phyloP scores from a whole-genome alignment of 129 eudicot species.

The Glebionis coronaria region DNA sequence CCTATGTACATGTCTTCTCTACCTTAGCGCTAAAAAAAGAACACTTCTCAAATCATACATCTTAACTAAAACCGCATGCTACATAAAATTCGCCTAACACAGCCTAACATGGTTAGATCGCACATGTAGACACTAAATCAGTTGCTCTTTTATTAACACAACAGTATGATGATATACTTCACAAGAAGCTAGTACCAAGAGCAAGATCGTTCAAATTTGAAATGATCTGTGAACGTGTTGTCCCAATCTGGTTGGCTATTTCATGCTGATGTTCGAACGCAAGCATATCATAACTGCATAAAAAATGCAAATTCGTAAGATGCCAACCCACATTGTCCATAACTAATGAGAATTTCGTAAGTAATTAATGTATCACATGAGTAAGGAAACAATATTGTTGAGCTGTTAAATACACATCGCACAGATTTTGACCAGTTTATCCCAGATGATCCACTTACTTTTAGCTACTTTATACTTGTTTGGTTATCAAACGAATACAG shows the following conservation, averaged over 20 bases:
- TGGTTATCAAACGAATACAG: no score
- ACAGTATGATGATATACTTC: slow-evolving; percentile 23
- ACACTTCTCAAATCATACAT: slow-evolving; percentile 17
- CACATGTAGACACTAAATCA: slow-evolving; percentile 16
- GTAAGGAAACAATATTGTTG: no score
- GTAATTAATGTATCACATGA: no score
- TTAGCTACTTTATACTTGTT: no score
- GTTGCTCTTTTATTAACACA: neutral
- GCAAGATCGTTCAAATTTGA: slow-evolving; percentile 88
- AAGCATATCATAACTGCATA: slow-evolving; percentile 87
- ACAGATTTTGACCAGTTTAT: no score
- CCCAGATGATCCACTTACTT: no score
- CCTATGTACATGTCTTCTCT: slow-evolving; percentile 27
- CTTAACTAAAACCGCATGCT: neutral
- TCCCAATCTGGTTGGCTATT: slow-evolving; percentile 93
- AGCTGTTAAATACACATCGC: no score
- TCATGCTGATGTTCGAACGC: slow-evolving; percentile 88
- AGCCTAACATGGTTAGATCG: slow-evolving; percentile 5
- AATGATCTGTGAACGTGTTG: slow-evolving; percentile 81
- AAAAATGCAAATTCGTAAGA: neutral
- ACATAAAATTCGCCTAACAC: slow-evolving; percentile 15
- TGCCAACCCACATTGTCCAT: neutral
- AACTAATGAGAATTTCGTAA: no score
- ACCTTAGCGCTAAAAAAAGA: neutral
- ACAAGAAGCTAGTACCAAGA: slow-evolving; percentile 79